Conservation (phyloP, 441 rosid species). For the Breynia disticha region DNA sequence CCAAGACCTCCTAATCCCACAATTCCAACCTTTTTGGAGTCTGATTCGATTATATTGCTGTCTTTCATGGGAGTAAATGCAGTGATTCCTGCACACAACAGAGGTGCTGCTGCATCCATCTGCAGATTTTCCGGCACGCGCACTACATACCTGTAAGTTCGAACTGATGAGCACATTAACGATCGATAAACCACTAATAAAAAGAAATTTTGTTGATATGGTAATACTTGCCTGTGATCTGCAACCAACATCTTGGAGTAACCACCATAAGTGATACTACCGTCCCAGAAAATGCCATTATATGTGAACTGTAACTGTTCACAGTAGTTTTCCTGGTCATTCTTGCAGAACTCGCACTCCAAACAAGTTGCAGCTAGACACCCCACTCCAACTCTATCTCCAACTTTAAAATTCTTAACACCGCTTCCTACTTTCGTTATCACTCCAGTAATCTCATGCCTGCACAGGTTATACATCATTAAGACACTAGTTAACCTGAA, state of each 20-base stretch:
- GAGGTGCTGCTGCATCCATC: constrained; percentile 23
- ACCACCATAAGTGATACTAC: constrained; percentile 50
- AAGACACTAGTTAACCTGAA: background rate
- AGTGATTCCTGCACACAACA: constrained; percentile 26
- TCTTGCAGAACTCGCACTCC: constrained; percentile 49
- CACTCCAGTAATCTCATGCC: constrained; percentile 65
- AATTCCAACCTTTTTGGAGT: constrained; percentile 42
- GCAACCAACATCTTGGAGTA: constrained; percentile 48
- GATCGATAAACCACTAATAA: background rate
- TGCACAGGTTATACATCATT: constrained; percentile 8
- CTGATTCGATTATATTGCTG: constrained; percentile 26
- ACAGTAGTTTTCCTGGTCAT: constrained; percentile 52
- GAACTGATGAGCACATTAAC: too few relatives aligned
- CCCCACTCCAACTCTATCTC: constrained; percentile 65
- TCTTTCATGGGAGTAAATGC: constrained; percentile 32
- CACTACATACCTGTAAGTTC: constrained; percentile 18
- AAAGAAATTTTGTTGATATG: background rate
- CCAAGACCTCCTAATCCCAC: constrained; percentile 73
- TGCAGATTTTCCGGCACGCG: constrained; percentile 21
- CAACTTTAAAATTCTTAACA: constrained; percentile 42
- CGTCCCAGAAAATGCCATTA: constrained; percentile 56
- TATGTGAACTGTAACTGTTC: constrained; percentile 40
- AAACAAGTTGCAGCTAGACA: constrained; percentile 48
- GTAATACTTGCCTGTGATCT: constrained; percentile 31
- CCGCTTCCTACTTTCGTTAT: constrained; percentile 43